Evolutionary conservation across 1,284 basidiomycete genomes (phyloP).

Genomic region (Phlebopus sp.): DNA sequence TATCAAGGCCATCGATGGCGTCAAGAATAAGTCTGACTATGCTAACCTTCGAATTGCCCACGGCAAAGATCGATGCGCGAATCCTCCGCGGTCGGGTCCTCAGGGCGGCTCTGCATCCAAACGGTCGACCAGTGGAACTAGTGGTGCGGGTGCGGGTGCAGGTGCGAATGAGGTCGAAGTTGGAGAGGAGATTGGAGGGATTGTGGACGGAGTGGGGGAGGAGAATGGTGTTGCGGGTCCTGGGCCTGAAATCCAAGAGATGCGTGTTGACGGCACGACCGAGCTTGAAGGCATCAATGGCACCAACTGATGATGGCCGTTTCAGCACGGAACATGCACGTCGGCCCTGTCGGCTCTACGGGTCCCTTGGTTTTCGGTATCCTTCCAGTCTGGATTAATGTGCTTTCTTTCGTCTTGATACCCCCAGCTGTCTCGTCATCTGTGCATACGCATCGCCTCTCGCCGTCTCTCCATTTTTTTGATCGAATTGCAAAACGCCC

Average conservation of each 20-base stretch:
- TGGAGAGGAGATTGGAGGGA: conserved; percentile 16
- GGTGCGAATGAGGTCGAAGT: conserved; percentile 12
- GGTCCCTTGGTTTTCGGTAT: conserved; percentile 7
- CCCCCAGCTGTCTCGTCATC: conserved; percentile 18
- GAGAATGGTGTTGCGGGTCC: conserved; percentile 21
- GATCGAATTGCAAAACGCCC: conserved; percentile 23
- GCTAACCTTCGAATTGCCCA: conserved; percentile 81
- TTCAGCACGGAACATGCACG: too few relatives aligned
- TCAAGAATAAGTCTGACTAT: conserved; percentile 86
- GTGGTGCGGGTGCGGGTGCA: conserved; percentile 15
- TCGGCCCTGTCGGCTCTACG: too few relatives aligned
- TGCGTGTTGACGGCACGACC: conserved; percentile 17
- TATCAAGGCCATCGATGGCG: conserved; percentile 91
- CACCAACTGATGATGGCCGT: conserved; percentile 18
- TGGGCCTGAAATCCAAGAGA: conserved; percentile 25
- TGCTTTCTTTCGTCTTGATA: conserved; percentile 29
- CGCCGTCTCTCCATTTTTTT: conserved; percentile 15
- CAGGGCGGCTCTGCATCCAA: conserved; percentile 55
- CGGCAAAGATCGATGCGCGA: conserved; percentile 94
- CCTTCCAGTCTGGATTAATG: conserved; percentile 20
- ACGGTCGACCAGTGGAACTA: conserved; percentile 42
- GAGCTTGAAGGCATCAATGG: conserved; percentile 25
- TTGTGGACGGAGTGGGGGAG: conserved; percentile 23
- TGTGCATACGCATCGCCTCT: conserved; percentile 25
- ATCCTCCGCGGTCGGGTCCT: conserved; percentile 78